Conservation (phyloP, 352 stramenopile genomes). For the Sclerospora graminicola region DNA sequence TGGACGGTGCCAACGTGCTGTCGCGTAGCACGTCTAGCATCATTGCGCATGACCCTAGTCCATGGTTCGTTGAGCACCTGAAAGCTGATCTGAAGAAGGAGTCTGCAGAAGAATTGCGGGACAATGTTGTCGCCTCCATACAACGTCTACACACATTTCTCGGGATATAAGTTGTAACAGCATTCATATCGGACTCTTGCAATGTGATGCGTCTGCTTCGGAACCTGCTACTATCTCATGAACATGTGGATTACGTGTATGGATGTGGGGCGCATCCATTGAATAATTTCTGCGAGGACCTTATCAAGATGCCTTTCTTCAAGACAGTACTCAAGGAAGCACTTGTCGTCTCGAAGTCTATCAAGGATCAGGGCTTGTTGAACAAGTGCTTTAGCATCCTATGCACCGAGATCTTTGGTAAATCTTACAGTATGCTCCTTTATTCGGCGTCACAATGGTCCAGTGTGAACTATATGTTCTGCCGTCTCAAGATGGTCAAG, state of each 20-base stretch:
- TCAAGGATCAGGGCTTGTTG: not conserved
- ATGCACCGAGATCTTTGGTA: not conserved
- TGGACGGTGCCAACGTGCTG: not conserved
- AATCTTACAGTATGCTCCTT: not conserved
- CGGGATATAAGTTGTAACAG: not conserved
- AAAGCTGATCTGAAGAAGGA: not conserved
- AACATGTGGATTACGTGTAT: not conserved
- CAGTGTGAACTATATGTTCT: not conserved
- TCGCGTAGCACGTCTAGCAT: not conserved
- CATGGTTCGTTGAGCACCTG: not conserved
- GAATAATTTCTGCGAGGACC: not conserved
- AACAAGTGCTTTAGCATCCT: not conserved
- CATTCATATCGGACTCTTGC: not conserved
- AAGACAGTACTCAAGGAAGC: not conserved
- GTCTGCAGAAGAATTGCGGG: not conserved
- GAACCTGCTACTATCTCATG: not conserved
- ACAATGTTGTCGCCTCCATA: not conserved
- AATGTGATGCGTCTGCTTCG: not conserved
- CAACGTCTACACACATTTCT: not conserved
- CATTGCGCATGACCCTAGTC: not conserved
- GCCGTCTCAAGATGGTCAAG: not conserved
- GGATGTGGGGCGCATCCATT: not conserved
- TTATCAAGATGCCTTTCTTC: not conserved
- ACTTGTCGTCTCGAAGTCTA: not conserved
- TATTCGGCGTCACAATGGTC: not conserved